Conservation (phyloP, 2,329 filamentous ascomycete species). For the Aspergillus ruber region DNA sequence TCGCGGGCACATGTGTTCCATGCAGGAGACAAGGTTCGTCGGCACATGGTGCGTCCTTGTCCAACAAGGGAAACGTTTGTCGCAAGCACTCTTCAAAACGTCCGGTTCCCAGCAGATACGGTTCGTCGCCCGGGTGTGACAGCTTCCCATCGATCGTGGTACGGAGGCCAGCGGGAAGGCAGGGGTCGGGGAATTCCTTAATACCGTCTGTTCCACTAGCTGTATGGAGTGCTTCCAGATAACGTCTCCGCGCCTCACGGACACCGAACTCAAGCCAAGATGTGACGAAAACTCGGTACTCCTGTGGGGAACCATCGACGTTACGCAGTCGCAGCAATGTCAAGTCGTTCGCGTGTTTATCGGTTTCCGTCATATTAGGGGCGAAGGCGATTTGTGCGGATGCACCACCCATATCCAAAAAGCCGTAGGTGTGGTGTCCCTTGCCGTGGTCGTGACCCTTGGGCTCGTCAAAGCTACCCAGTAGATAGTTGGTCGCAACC, state of each 20-base stretch:
- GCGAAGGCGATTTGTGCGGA: constrained; percentile 98
- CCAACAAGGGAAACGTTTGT: constrained; percentile 75
- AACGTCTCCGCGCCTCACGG: constrained; percentile 80
- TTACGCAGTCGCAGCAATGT: constrained; percentile 80
- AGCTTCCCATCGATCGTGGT: constrained; percentile 66
- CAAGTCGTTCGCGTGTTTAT: constrained; percentile 82
- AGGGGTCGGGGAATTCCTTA: constrained; percentile 78
- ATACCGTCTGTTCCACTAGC: constrained; percentile 53
- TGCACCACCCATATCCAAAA: constrained; percentile 96
- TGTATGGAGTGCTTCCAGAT: constrained; percentile 68
- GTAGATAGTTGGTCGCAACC: constrained; percentile 92
- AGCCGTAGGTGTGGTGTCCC: constrained; percentile 89
- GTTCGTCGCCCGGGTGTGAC: constrained; percentile 36
- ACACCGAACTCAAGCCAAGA: constrained; percentile 98
- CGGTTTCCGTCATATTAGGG: constrained; percentile 82
- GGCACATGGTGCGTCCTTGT: constrained; percentile 78
- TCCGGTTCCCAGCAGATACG: constrained; percentile 73
- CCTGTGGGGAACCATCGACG: constrained; percentile 66
- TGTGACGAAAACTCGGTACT: constrained; percentile 88
- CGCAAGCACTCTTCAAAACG: constrained; percentile 77
- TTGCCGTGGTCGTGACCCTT: constrained; percentile 73
- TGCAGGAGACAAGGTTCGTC: constrained; percentile 84
- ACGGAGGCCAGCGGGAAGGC: constrained; percentile 70
- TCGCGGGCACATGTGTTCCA: constrained; percentile 85
- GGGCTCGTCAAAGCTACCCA: constrained; percentile 81